Evolutionary conservation across 345 rosid genomes (phyloP).

Genomic region (Theobroma cacao): DNA sequence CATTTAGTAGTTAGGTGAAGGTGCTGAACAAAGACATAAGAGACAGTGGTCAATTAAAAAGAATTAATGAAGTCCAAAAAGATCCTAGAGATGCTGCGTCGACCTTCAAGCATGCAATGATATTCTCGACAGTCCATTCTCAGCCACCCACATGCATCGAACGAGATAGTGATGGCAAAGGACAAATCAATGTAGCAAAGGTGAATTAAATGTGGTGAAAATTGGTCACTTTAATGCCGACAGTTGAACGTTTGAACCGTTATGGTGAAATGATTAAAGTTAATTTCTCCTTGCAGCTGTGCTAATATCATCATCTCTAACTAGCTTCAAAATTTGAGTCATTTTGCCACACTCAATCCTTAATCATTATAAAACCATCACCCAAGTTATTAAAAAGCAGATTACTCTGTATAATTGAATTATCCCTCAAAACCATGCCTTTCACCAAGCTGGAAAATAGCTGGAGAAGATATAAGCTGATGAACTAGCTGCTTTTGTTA

Average conservation of each 20-base stretch:
- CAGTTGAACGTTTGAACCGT: constrained; percentile 1
- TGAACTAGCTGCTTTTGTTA: not conserved
- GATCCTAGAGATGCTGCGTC: no score
- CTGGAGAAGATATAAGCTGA: no score
- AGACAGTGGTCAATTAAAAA: no score
- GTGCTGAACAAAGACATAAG: no score
- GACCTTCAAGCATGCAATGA: no score
- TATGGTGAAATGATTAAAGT: not conserved
- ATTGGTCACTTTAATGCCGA: not conserved
- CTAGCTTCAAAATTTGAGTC: not conserved
- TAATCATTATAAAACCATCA: not conserved
- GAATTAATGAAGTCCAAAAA: no score
- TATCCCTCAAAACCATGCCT: not conserved
- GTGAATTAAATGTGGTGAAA: not conserved
- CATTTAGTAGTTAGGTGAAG: no score
- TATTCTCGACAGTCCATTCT: no score
- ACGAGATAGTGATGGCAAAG: no score
- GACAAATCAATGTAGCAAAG: not conserved
- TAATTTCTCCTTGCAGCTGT: not conserved
- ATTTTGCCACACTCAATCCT: not conserved
- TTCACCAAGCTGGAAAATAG: not conserved
- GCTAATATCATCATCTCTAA: not conserved
- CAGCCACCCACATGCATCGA: no score
- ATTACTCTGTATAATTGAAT: not conserved
- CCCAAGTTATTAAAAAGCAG: not conserved